Evolutionary conservation across 176 grass and related monocot species (phyloP).

Genomic region (Hyparrhenia diplandra): DNA sequence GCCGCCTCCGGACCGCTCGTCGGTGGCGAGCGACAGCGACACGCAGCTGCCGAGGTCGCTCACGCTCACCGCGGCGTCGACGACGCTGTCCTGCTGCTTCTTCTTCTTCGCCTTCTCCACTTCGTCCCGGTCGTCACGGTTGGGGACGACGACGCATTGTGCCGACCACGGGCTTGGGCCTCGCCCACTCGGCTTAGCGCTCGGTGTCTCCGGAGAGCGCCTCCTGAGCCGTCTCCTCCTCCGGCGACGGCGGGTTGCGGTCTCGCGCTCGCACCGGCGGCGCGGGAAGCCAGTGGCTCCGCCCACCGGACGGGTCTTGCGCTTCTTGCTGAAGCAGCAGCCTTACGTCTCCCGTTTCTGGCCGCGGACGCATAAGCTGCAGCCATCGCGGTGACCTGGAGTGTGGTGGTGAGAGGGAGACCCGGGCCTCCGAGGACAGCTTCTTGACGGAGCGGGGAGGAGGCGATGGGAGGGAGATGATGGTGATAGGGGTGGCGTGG

Average conservation of each 20-base stretch:
- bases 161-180: constrained; percentile 15
- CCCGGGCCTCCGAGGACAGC: too few relatives aligned
- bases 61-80: constrained; percentile 13
- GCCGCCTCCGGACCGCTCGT: constrained; percentile 38
- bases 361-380: background rate
- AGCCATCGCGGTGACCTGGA: background rate
- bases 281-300: background rate
- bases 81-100: background rate
- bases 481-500: constrained; percentile 3
- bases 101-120: constrained; percentile 22
- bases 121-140: constrained; percentile 21
- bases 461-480: background rate
- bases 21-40: constrained; percentile 37
- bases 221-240: constrained; percentile 92
- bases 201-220: constrained; percentile 76
- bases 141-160: background rate
- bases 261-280: constrained; percentile 20
- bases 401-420: background rate
- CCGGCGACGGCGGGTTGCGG: constrained; percentile 45
- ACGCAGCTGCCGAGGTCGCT: constrained; percentile 50
- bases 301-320: background rate
- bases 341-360: constrained; percentile 39
- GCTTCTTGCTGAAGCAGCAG: constrained; percentile 66
- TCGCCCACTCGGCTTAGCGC: constrained; percentile 5
- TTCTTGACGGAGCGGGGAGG: background rate